Conservation (phyloP, 345 rosid species). For the Euphorbia lathyris region DNA sequence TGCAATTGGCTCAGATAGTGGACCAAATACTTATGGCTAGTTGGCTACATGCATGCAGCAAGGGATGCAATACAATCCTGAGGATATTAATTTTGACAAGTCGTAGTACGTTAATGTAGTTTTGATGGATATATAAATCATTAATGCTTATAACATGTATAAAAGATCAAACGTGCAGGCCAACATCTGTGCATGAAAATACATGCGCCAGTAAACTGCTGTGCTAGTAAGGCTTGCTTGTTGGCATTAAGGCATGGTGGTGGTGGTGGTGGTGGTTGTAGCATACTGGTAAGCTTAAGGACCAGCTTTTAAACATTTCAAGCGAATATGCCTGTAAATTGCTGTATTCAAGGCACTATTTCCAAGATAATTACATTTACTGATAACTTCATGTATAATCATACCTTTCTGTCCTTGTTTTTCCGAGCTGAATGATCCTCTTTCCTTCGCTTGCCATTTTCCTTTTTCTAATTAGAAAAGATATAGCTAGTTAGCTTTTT, state of each 20-base stretch:
- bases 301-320: not conserved
- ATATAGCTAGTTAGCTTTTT: slow-evolving; percentile 7
- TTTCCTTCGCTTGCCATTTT: slow-evolving; percentile 74
- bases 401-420: slow-evolving; percentile 79
- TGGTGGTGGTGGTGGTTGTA: not conserved
- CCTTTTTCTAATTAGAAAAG: slow-evolving; percentile 60
- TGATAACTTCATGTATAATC: not conserved
- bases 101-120: not conserved
- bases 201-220: not conserved
- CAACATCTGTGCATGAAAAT: not conserved
- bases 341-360: not conserved
- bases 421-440: slow-evolving; percentile 76
- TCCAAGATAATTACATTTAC: not conserved
- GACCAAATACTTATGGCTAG: not conserved
- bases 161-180: not conserved
- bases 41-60: not conserved
- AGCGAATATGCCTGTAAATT: not conserved
- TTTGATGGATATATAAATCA: not conserved
- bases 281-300: not conserved
- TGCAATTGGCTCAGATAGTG: not conserved
- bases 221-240: not conserved
- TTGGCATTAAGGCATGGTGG: not conserved
- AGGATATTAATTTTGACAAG: not conserved
- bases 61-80: not conserved
- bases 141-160: not conserved